phyloP scores from a whole-genome alignment of 129 eudicot species.

The Flaveria brownii region DNA sequence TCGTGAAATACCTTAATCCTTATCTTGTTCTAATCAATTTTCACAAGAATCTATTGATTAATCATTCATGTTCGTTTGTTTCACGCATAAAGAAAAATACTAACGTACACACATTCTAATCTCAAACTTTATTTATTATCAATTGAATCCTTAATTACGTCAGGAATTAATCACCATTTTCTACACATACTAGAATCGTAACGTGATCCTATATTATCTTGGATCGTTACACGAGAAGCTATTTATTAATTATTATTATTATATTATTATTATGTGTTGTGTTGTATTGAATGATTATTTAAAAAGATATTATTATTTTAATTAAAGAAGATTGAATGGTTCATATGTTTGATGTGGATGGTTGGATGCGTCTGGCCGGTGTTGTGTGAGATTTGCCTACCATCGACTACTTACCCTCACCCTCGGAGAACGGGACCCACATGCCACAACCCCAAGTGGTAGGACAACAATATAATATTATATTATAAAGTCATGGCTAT shows the following conservation, averaged over 20 bases:
- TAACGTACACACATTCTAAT: too few relatives aligned
- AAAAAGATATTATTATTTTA: too few relatives aligned
- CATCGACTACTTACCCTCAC: background rate
- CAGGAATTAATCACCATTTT: too few relatives aligned
- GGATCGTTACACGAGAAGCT: too few relatives aligned
- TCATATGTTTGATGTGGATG: slow-evolving; percentile 16
- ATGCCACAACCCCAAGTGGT: background rate
- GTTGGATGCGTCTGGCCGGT: slow-evolving; percentile 12
- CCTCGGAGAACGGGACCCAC: slow-evolving; percentile 4
- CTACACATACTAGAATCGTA: too few relatives aligned
- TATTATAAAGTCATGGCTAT: background rate
- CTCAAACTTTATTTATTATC: too few relatives aligned
- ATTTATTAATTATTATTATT: too few relatives aligned
- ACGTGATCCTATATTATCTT: too few relatives aligned
- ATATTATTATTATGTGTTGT: too few relatives aligned
- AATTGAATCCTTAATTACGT: too few relatives aligned
- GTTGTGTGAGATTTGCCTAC: background rate
- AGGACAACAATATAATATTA: slow-evolving; percentile 3
- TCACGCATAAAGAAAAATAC: background rate
- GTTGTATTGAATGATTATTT: too few relatives aligned
- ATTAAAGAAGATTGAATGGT: slow-evolving; percentile 21
- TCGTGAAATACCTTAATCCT: slow-evolving; percentile 22
- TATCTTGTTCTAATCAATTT: background rate
- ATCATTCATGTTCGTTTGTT: background rate
- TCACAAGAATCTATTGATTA: slow-evolving; percentile 8